Evolutionary conservation across 805 yeast genomes (phyloP), one percentile per base, ranked within the genome.

Genomic region (Phaffomyces antillensis): DNA sequence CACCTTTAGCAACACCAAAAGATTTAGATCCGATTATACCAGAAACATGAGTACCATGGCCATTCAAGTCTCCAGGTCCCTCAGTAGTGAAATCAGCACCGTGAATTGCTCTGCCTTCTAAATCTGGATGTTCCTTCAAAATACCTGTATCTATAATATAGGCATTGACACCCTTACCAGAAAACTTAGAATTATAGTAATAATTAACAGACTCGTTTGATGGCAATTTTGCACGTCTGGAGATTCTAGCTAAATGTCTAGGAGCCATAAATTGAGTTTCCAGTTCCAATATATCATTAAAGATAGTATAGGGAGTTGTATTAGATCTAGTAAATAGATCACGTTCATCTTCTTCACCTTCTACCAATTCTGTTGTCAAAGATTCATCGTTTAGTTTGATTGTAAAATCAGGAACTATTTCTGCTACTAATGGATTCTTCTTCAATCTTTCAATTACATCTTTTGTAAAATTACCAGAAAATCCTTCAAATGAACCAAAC

Each of bases 31-130:
- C 96, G 44, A 87, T 76, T 11, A 87, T 68, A 3, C 96, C 96
- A 0, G 96, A 95, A 39, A 90, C 95, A 63, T 89, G 96, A 1
- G 96, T 88, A 0, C 96, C 97, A 61, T 89, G 97, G 0, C 96
- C 96, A 53, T 82, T 81, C 10, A 65, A 65, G 59, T 90, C 96
- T 7, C 86, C 87, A 1, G 69, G 57, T 1, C 79, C 46, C 15
- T 44, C 77, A 2, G 66, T 68, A 0, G 87, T 81, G 46, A 81
- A 76, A 55, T 83, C 86, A 8, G 68, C 72, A 0, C 90, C 90
- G 46, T 63, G 59, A 7, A 51, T 53, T 8, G 82, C 86, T 43
- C 91, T 65, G 0, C 79, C 81, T 53, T 74, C 81, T 56, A 85
- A 66, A 36, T 81, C 84, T n/a, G 75, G 76, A 56, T 80, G 83